Base-by-base conservation (phyloP, 345 rosid species). In the Combretum micranthum region DNA sequence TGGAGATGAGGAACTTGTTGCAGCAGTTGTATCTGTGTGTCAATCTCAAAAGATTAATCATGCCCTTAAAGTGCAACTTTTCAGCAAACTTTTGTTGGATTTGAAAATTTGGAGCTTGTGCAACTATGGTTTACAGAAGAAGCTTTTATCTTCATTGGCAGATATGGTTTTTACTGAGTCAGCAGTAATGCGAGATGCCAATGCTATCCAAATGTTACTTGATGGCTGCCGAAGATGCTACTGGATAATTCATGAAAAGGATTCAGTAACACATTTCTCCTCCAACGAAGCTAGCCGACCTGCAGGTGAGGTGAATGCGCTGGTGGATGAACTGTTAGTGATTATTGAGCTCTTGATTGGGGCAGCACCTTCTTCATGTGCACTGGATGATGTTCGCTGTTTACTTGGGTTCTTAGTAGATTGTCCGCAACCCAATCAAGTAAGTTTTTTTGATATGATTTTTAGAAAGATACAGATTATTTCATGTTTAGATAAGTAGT, bases 151-250 rank as follows among this genome's bases (percentile, higher is more conserved):
- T 64, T 94, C 97, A 17, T 80, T 94, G 52, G 96, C 96, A 54
- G 99, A 94, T 80, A 89, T 87, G 97, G 99, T 94, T 75, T 94
- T 94, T 77, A 85, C 95, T n/a, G 97, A 94, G 76, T 83, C 96
- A 65, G 64, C 69, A 44, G 90, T 79, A 57, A 94, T 94, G 99
- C 79, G 90, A 69, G 78, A 90, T 72, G 97, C 97, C 46, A 87
- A 87, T 72, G 99, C 99, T 72, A 85, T 94, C 72, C 99, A 94
- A 70, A 72, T 90, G 90, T 97, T 94, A 78, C 90, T 94, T 64
- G 99, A 94, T 81, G 94, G 96, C 69, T 87, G 99, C 80, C 82
- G 99, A 85, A 87, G 82, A 75, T 94, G 99, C 78, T 94, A 90
- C 69, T 94, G 99, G 99, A 81, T 82, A 64, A 65, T 82, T 65